Evolutionary conservation across 2,329 filamentous ascomycete genomes (phyloP).

Genomic region (Penicillium brasilianum): DNA sequence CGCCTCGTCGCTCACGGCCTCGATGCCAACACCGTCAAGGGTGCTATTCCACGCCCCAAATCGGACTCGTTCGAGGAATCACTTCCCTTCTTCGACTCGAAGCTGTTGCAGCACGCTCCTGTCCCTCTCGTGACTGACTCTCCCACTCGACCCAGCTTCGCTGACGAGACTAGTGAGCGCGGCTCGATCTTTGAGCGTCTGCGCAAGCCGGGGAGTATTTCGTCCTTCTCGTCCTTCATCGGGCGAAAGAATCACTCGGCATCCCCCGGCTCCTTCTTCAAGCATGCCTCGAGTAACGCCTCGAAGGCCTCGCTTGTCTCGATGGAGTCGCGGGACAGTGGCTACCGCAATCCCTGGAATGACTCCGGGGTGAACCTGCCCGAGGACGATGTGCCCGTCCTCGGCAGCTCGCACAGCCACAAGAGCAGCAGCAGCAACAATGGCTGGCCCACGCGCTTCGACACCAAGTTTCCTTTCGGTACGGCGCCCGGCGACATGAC

Average conservation of each 20-base stretch:
- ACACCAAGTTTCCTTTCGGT: conserved; percentile 69
- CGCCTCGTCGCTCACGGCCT: conserved; percentile 86
- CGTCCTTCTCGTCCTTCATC: conserved; percentile 93
- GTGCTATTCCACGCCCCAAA: conserved; percentile 95
- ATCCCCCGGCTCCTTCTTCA: conserved; percentile 86
- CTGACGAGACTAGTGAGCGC: conserved; percentile 78
- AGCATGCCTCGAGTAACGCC: conserved; percentile 83
- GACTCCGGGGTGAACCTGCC: conserved; percentile 93
- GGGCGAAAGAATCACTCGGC: conserved; percentile 94
- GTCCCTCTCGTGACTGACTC: conserved; percentile 81
- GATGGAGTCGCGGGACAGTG: conserved; percentile 92
- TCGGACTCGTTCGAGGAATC: conserved; percentile 99
- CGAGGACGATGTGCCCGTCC: conserved; percentile 73
- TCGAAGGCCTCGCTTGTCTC: conserved; percentile 96
- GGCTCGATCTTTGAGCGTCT: conserved; percentile 88
- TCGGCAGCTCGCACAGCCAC: conserved; percentile 62
- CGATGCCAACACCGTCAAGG: conserved; percentile 85
- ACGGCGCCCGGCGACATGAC: conserved; percentile 75
- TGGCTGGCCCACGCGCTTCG: conserved; percentile 60
- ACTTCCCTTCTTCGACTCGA: conserved; percentile 94
- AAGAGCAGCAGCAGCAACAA: conserved; percentile 66
- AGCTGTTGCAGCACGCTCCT: conserved; percentile 90
- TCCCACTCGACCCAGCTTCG: conserved; percentile 82
- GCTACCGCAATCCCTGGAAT: conserved; percentile 97
- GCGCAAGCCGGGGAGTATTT: conserved; percentile 92